Conservation (phyloP, 805 yeast genomes). For the Saccharomycopsis amapae region DNA sequence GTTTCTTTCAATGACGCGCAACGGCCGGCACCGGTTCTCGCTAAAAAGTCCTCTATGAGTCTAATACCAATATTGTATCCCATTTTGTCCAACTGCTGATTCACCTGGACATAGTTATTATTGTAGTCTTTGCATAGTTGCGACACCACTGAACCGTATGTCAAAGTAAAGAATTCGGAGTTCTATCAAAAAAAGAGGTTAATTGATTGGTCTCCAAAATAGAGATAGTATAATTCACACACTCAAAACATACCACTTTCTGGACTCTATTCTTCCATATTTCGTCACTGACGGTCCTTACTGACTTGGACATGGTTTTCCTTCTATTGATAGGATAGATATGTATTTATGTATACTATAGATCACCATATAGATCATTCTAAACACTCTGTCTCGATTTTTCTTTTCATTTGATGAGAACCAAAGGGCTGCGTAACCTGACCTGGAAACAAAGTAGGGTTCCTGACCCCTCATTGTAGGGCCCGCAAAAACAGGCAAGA, state of each 20-base stretch:
- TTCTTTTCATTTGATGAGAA: too few relatives aligned
- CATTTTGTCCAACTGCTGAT: conserved; percentile 80
- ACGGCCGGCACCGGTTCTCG: conserved; percentile 78
- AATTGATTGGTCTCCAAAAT: background rate
- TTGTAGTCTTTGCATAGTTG: conserved; percentile 82
- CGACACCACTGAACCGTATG: conserved; percentile 90
- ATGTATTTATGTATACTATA: too few relatives aligned
- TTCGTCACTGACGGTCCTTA: conserved; percentile 65
- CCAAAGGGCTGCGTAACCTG: too few relatives aligned
- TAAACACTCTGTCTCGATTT: too few relatives aligned
- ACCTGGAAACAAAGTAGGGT: too few relatives aligned
- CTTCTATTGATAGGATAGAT: too few relatives aligned
- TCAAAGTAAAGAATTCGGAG: conserved; percentile 87
- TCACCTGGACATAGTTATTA: conserved; percentile 70
- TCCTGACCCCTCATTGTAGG: too few relatives aligned
- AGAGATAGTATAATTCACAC: background rate
- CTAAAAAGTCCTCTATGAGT: conserved; percentile 85
- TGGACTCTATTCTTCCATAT: conserved; percentile 86
- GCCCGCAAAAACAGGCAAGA: too few relatives aligned
- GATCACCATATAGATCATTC: too few relatives aligned
- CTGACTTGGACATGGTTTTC: conserved; percentile 33
- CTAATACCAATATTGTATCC: conserved; percentile 92
- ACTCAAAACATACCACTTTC: conserved; percentile 55
- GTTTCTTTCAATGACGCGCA: conserved; percentile 78
- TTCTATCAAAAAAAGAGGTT: conserved; percentile 35